phyloP scores from a whole-genome alignment of 148 eudicot species.

The Limonium bicolor region DNA sequence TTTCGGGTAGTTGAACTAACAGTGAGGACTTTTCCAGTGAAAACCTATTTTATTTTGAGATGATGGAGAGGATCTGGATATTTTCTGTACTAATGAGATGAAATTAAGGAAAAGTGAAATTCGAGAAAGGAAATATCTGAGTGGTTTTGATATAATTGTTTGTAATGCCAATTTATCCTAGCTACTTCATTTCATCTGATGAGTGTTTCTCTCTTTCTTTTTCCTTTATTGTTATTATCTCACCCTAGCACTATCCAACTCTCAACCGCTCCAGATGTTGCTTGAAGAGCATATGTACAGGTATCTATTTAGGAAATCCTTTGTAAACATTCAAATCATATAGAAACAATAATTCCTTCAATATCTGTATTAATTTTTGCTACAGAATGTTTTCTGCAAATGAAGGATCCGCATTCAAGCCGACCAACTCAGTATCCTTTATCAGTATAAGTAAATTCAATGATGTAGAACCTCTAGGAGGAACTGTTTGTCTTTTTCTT shows the following conservation, averaged over 20 bases:
- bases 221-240: neutral
- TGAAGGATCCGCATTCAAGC: conserved; percentile 94
- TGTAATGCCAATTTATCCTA: no score
- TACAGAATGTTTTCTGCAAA: conserved; percentile 95
- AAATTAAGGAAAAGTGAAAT: no score
- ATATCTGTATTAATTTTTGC: conserved; percentile 9
- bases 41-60: no score
- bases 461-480: neutral
- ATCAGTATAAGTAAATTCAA: neutral
- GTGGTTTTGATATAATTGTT: no score
- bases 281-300: conserved; percentile 96
- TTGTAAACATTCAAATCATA: no score
- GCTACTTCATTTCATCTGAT: no score
- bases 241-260: conserved; percentile 77
- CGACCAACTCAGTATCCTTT: conserved; percentile 98
- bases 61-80: no score
- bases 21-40: no score
- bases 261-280: conserved; percentile 98
- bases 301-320: conserved; percentile 19
- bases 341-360: no score
- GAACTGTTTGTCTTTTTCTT: neutral
- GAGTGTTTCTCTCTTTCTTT: neutral
- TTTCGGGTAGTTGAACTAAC: no score
- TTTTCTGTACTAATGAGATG: no score
- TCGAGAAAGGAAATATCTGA: neutral